Conservation (phyloP, 2,329 filamentous ascomycete genomes). For the Chaetoscypha palmicola region DNA sequence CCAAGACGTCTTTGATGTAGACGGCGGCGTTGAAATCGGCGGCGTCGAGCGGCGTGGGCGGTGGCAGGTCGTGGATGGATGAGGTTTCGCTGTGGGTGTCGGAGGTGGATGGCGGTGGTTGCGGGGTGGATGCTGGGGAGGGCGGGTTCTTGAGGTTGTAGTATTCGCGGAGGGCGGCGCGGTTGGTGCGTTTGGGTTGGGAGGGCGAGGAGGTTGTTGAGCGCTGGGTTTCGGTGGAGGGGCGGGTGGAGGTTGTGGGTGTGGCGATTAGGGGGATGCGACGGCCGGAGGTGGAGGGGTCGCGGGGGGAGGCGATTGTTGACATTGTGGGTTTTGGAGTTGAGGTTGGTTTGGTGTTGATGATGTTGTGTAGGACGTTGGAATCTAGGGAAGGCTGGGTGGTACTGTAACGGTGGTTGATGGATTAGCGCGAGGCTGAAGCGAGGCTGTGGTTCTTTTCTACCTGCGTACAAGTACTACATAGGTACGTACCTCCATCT, state of each 20-base stretch:
- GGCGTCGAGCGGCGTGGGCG: constrained; percentile 68
- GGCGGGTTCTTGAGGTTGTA: constrained; percentile 70
- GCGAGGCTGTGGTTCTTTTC: constrained; percentile 17
- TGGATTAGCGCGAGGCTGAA: constrained; percentile 16
- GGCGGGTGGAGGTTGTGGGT: constrained; percentile 68
- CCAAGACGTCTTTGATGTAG: constrained; percentile 57
- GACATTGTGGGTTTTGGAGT: constrained; percentile 42
- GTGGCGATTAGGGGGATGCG: constrained; percentile 51
- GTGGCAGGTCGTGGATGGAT: constrained; percentile 36
- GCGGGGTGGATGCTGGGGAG: too few relatives aligned
- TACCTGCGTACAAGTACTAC: background rate
- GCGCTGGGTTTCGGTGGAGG: constrained; percentile 60
- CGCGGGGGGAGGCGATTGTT: constrained; percentile 57
- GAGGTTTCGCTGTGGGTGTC: constrained; percentile 29
- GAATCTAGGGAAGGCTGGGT: constrained; percentile 8
- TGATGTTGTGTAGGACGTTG: constrained; percentile 12
- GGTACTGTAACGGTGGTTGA: too few relatives aligned
- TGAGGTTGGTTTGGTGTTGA: background rate
- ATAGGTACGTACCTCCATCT: background rate
- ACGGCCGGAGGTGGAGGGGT: constrained; percentile 50
- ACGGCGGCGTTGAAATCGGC: constrained; percentile 64
- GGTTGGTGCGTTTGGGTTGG: constrained; percentile 45
- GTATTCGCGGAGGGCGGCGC: constrained; percentile 84
- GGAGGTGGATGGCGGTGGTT: constrained; percentile 54
- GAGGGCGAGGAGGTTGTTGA: constrained; percentile 52